Conservation (phyloP, 176 grass and related monocot genomes). For the Zoysia pacifica region DNA sequence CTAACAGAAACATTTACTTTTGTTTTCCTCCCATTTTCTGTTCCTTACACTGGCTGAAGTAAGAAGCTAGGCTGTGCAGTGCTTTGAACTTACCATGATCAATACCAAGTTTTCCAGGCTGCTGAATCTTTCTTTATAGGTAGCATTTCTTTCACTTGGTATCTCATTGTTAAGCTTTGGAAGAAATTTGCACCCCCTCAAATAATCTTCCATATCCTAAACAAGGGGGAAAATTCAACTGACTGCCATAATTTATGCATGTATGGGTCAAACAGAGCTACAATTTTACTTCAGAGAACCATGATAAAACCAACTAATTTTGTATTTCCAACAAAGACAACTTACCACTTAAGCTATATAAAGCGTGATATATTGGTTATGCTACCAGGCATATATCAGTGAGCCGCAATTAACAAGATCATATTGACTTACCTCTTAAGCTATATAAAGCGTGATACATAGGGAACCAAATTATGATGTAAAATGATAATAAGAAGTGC, state of each 20-base stretch:
- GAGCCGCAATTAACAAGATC: background rate
- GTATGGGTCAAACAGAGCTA: conserved; percentile 17
- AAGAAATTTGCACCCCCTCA: conserved; percentile 92
- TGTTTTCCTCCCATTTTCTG: background rate
- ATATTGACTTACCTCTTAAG: background rate
- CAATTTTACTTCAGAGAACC: background rate
- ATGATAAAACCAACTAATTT: background rate
- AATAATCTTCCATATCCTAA: conserved; percentile 83
- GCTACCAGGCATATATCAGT: background rate
- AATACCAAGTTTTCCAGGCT: conserved; percentile 83
- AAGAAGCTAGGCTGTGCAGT: background rate
- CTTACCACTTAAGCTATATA: background rate
- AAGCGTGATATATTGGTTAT: background rate
- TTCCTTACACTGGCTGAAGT: background rate
- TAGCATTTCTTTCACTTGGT: conserved; percentile 66
- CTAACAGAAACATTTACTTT: background rate
- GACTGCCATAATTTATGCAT: background rate
- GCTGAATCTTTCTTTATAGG: conserved; percentile 87
- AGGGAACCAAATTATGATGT: background rate
- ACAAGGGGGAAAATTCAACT: conserved; percentile 31
- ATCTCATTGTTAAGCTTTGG: conserved; percentile 97
- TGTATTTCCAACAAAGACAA: background rate
- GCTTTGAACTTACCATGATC: conserved; percentile 76
- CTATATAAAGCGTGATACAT: background rate
- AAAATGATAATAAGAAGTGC: background rate